phyloP scores from a whole-genome alignment of 495 filamentous ascomycete genomes.

The Chaetomium fimeti region DNA sequence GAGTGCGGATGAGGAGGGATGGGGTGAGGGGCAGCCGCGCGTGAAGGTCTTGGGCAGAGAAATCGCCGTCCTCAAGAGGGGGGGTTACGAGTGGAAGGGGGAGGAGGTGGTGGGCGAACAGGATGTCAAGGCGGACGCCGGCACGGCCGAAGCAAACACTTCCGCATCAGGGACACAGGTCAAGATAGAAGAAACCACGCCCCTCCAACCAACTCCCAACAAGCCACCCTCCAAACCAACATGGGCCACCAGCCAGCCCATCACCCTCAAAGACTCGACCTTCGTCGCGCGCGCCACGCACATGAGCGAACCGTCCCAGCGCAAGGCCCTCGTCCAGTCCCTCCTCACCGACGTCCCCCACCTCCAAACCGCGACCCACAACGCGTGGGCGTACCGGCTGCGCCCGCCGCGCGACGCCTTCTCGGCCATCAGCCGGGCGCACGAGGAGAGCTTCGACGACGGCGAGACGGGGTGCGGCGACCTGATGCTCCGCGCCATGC shows the following conservation, averaged over 20 bases:
- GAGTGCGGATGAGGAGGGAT: slow-evolving; percentile 67
- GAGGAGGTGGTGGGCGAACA: slow-evolving; percentile 37
- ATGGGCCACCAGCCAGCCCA: slow-evolving; percentile 42
- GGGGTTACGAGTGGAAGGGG: slow-evolving; percentile 68
- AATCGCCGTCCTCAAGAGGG: slow-evolving; percentile 69
- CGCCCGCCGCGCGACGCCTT: slow-evolving; percentile 13
- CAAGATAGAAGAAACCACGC: slow-evolving; percentile 4
- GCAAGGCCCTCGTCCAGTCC: slow-evolving; percentile 37
- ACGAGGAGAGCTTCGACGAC: slow-evolving; percentile 88
- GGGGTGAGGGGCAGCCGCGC: slow-evolving; percentile 71
- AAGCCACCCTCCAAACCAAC: slow-evolving; percentile 25
- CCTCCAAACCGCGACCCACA: slow-evolving; percentile 50
- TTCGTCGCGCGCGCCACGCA: slow-evolving; percentile 51
- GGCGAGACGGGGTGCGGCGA: slow-evolving; percentile 86
- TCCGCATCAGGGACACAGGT: slow-evolving; percentile 23
- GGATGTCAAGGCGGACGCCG: slow-evolving; percentile 6
- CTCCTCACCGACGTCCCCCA: slow-evolving; percentile 43
- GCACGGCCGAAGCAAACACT: slow-evolving; percentile 16
- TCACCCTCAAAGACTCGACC: slow-evolving; percentile 50
- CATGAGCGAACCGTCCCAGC: slow-evolving; percentile 41
- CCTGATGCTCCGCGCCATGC: slow-evolving; percentile 74
- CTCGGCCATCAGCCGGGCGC: slow-evolving; percentile 41
- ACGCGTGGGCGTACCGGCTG: slow-evolving; percentile 54
- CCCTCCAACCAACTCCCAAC: slow-evolving; percentile 14
- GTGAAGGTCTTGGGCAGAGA: slow-evolving; percentile 69